These are phyloP conservation scores for Cercis canadensis DNA, from an alignment of 306 rosid species.

Conservation along the genomic window DNA sequence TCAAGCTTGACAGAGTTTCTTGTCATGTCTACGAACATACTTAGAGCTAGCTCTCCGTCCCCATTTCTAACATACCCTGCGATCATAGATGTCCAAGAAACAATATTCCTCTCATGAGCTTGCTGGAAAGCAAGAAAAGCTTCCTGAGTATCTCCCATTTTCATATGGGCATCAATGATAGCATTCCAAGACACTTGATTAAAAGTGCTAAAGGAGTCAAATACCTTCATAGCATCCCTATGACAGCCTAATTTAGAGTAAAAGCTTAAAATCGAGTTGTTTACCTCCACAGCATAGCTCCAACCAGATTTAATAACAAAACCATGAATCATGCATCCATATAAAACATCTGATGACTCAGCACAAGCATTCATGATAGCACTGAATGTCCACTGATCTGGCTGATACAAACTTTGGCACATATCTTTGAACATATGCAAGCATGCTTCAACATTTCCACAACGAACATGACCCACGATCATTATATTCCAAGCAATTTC, in stretches of 20 bases:
- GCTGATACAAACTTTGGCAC: constrained; percentile 51
- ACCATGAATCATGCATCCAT: constrained; percentile 67
- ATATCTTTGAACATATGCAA: constrained; percentile 63
- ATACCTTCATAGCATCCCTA: constrained; percentile 52
- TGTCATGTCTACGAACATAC: constrained; percentile 64
- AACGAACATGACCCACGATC: constrained; percentile 59
- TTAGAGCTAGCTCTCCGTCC: constrained; percentile 65
- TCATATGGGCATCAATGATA: constrained; percentile 81
- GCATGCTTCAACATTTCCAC: constrained; percentile 62
- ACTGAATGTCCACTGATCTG: constrained; percentile 82
- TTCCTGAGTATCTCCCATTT: constrained; percentile 58
- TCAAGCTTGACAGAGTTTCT: constrained; percentile 62
- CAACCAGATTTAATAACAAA: constrained; percentile 73
- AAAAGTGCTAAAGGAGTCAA: constrained; percentile 50
- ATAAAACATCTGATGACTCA: constrained; percentile 45
- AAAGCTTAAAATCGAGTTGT: constrained; percentile 73
- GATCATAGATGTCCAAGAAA: constrained; percentile 89
- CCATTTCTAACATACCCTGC: constrained; percentile 72
- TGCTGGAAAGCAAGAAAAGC: constrained; percentile 70
- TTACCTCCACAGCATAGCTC: constrained; percentile 63
- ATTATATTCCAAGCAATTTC: constrained; percentile 78
- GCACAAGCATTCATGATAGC: constrained; percentile 70
- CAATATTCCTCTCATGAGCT: constrained; percentile 64
- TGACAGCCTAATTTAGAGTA: constrained; percentile 65
- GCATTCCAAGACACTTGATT: constrained; percentile 86